Percentiles rank a stretch among this genome's conserved stretches.
Evolutionary conservation across 2,329 filamentous ascomycete genomes (phyloP).

Genomic region (Alternaria novae-zelandiae): DNA sequence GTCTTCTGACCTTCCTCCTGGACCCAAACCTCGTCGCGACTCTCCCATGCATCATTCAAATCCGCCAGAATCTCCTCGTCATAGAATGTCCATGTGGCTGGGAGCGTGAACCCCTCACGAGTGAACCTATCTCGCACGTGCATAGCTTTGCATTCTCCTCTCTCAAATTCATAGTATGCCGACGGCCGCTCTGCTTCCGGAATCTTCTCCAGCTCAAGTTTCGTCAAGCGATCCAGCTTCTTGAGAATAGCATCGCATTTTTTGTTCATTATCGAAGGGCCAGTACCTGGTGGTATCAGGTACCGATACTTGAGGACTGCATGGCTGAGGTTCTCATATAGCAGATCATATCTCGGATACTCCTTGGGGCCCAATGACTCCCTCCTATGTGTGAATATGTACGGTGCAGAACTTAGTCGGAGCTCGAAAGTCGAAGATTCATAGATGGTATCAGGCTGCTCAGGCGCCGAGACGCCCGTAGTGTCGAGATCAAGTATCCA

Average conservation of each 20-base stretch:
- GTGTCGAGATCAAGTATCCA: not conserved
- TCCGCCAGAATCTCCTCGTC: not conserved
- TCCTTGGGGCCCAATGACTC: not conserved
- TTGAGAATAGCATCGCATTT: not conserved
- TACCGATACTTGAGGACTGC: not conserved
- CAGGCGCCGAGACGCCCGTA: not conserved
- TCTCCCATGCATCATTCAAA: not conserved
- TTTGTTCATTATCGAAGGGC: not conserved
- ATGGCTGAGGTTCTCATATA: not conserved
- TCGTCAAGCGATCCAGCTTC: not conserved
- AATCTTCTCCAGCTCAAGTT: not conserved
- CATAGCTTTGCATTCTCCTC: not conserved
- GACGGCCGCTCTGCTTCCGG: not conserved
- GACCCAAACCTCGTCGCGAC: not conserved
- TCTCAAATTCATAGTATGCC: not conserved
- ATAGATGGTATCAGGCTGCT: not conserved
- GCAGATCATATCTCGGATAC: not conserved
- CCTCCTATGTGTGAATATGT: too few relatives aligned
- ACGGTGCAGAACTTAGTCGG: not conserved
- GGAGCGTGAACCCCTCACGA: not conserved
- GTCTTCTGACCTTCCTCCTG: not conserved
- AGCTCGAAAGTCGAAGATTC: not conserved
- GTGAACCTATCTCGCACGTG: not conserved
- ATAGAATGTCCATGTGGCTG: not conserved
- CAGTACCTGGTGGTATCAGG: not conserved